Evolutionary conservation across 176 grass and related monocot genomes (phyloP), one percentile per base, ranked within the genome.

Genomic region (Alopecurus myosuroides): DNA sequence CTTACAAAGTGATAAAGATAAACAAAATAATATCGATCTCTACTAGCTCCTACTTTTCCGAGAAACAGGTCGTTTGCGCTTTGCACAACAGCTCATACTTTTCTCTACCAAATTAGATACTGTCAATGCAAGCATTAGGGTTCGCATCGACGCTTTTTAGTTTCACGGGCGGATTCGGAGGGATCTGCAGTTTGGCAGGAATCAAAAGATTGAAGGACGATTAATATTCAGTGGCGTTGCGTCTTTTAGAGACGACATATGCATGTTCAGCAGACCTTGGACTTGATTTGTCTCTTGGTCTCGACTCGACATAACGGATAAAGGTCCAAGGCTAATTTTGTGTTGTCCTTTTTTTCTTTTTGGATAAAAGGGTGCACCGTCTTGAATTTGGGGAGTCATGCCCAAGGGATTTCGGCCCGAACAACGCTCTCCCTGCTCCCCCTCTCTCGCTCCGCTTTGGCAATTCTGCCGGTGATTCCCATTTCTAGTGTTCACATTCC

Each of bases 171-270:
- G 29, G 82, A 37, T 46, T 37, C 14, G 44, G 33, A 55, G 76
- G 25, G 41, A 28, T 67, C 72, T 57, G 61, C 63, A 55, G 73
- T 82, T 90, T 78, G 88, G 88, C 84, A 35, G 45, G 73, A 65
- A 78, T 37, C 69, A 46, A 46, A 86, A 64, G 34, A 63, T 9
- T 77, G 51, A 76, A 82, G 36, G 76, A 50, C 46, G 50, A 36
- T 4, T 25, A 11, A 57, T 81, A 69, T 48, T 72, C 4, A 17
- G 45, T 40, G 64, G n/a, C 70, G 3, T 62, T 71, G n/a, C 8
- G 14, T 12, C 39, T 85, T 41, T 81, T 40, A 70, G 60, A 22
- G 70, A 70, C 18, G 45, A 75, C 35, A 42, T 33, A 42, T 33
- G 45, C 13, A 22, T 49, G 62, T 34, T 72, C 44, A 42, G 26